Evolutionary conservation across 495 filamentous ascomycete genomes (phyloP), one percentile per base, ranked within the genome.

Genomic region (Penicillium egyptiacum): DNA sequence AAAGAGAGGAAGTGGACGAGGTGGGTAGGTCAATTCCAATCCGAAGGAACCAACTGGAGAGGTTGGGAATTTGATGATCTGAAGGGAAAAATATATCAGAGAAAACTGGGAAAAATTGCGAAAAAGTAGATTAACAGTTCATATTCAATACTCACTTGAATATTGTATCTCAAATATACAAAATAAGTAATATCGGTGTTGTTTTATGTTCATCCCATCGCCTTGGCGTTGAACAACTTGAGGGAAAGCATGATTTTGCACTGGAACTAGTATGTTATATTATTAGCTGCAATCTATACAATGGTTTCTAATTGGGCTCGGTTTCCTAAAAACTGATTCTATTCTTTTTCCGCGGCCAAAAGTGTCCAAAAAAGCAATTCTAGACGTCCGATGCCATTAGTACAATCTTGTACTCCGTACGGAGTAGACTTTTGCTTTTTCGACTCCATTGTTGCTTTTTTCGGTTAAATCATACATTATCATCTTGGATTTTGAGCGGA

Each of bases 1-100:
- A 58, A 26, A 56, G 10, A 57, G 61, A 45, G 19, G 12, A 54
- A 53, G 60, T 20, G 54, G 42, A 40, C 45, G 43, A 41, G 31
- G 53, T 28, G 41, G 42, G 37, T 51, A 44, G 33, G 33, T 39
- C 35, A 37, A 37, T n/a, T 37, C 35, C 35, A 39, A 39, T 17
- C 35, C 35, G n/a, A 39, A 39, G 35, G 35, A 17, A n/a, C 35
- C 35, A 39, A 39, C 16, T 33, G 4, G 12, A 39, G 35, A 39
- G 14, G 12, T 35, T 39, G 35, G 35, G 35, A 37, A n/a, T 37
- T 37, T 17, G 10, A 9, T n/a, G 35, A 17, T 17, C 17, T 39
- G 6, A 10, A 37, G n/a, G n/a, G 1, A 9, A 9, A 39, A 33
- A 33, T 0, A 33, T 33, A 14, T 33, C 30, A 31, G 30, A 31